A percentile compares a stretch with the other conserved stretches of the same genome.
These are phyloP conservation scores for Moelleriella libera DNA, from an alignment of 2,329 filamentous ascomycete species.

Conservation along the genomic window DNA sequence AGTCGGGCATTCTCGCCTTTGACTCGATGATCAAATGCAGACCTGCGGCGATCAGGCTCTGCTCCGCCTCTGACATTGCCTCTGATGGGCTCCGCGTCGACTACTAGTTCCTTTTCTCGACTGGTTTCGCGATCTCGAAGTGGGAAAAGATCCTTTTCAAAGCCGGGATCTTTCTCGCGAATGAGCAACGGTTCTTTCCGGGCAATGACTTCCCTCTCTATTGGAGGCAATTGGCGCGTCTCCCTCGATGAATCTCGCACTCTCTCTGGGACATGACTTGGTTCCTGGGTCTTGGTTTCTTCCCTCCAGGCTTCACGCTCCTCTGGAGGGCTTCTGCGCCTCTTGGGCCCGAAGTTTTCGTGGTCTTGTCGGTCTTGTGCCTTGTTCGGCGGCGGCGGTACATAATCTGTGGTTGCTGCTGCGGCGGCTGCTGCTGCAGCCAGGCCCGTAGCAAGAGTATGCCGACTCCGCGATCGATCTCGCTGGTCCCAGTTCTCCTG, in stretches of 20 bases:
- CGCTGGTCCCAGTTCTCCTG: constrained; percentile 17
- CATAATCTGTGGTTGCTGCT: constrained; percentile 12
- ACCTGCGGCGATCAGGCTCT: constrained; percentile 12
- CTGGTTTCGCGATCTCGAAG: constrained; percentile 8
- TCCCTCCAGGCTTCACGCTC: constrained; percentile 12
- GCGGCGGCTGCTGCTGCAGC: constrained; percentile 32
- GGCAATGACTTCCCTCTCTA: constrained; percentile 1
- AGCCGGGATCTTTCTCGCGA: background rate
- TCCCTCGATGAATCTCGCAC: background rate
- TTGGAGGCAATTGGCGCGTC: background rate
- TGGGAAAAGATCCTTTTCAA: background rate
- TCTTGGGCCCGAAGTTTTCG: constrained; percentile 13
- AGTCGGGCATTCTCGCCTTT: constrained; percentile 16
- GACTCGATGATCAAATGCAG: background rate
- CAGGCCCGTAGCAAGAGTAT: constrained; percentile 33
- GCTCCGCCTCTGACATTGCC: constrained; percentile 4
- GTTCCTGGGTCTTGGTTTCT: constrained; percentile 8
- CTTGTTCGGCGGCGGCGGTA: constrained; percentile 23
- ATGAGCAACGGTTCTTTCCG: constrained; percentile 1
- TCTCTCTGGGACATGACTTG: constrained; percentile 2
- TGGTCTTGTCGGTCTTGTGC: constrained; percentile 21
- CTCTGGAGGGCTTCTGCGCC: constrained; percentile 17
- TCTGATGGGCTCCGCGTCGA: background rate
- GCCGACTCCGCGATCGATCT: constrained; percentile 27
- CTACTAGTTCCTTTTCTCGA: background rate